Evolutionary conservation across 495 filamentous ascomycete genomes (phyloP), one percentile per base, ranked within the genome.

Genomic region (Saxophila tyrrhenica): DNA sequence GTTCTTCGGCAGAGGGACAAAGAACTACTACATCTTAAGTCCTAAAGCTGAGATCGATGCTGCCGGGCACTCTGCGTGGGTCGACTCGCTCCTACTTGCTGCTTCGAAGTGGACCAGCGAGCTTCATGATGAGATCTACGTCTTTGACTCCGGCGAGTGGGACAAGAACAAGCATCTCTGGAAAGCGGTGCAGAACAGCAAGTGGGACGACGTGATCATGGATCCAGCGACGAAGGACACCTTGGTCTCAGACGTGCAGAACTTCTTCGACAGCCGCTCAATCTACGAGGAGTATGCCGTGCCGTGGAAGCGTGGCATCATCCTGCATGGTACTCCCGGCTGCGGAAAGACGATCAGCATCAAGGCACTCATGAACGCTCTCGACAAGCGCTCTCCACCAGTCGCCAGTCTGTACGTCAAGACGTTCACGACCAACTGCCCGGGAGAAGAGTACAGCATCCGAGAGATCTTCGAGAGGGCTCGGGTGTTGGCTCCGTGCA

Each of bases 261-360:
- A 66, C 42, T 74, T 75, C 59, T 75, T 75, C 52, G 70, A 75
- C 52, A 70, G 62, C 55, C 62, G 69, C 22, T 65, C 67, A 2
- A 60, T 67, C 3, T 75, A 74, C 57, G 61, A 71, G 21, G 65
- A 70, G 38, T 64, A 68, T 42, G 67, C 64, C 2, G 70, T 74
- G 2, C 69, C 72, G 0, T 74, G 72, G 72, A 75, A 75, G 46
- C 55, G 68, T 15, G 64, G 66, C 11, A 53, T 71, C 3, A 68
- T 71, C 23, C 62, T 70, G 44, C 60, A 70, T 39, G 68, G 68
- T n/a, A 64, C 69, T 0, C 70, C 75, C 1, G 73, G 76, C 13
- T 84, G 83, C 57, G 82, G 82, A 2, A 85, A 85, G 67, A 84
- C 82, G n/a, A 78, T 83, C 59, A 75, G 72, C 24, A 80, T 83